Evolutionary conservation across 768 basidiomycete genomes (phyloP).

Genomic region (Leccinum boreale): DNA sequence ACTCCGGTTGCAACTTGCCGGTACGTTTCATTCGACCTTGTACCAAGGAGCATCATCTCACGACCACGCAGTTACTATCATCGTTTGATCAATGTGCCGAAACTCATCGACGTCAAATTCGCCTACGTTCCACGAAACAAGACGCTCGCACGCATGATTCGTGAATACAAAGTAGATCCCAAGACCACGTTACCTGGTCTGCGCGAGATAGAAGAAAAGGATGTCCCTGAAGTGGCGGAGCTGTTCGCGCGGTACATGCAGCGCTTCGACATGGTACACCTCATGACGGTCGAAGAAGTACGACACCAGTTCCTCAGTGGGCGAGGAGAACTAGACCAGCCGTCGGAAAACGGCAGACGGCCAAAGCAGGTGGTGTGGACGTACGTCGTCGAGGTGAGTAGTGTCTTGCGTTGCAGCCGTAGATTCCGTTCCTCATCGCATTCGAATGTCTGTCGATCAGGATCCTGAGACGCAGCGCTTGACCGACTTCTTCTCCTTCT

Average conservation of each 20-base stretch:
- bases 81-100: slow-evolving; percentile 85
- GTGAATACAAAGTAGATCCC: slow-evolving; percentile 63
- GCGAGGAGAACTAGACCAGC: slow-evolving; percentile 49
- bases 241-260: slow-evolving; percentile 77
- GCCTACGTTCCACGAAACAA: slow-evolving; percentile 80
- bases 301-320: slow-evolving; percentile 89
- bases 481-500: slow-evolving; percentile 97
- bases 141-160: slow-evolving; percentile 91
- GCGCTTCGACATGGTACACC: slow-evolving; percentile 79
- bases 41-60: slow-evolving; percentile 5
- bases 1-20: slow-evolving; percentile 88
- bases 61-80: slow-evolving; percentile 71
- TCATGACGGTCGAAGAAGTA: slow-evolving; percentile 74
- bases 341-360: slow-evolving; percentile 39
- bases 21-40: slow-evolving; percentile 37
- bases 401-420: slow-evolving; percentile 26
- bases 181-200: slow-evolving; percentile 56
- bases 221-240: slow-evolving; percentile 66
- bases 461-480: slow-evolving; percentile 77
- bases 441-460: slow-evolving; percentile 37
- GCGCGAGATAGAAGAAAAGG: slow-evolving; percentile 83
- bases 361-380: slow-evolving; percentile 90
- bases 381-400: slow-evolving; percentile 84
- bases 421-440: neutral
- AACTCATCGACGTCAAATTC: slow-evolving; percentile 89